Evolutionary conservation across 768 basidiomycete species (phyloP).

Genomic region (Punctularia strigosozonata): DNA sequence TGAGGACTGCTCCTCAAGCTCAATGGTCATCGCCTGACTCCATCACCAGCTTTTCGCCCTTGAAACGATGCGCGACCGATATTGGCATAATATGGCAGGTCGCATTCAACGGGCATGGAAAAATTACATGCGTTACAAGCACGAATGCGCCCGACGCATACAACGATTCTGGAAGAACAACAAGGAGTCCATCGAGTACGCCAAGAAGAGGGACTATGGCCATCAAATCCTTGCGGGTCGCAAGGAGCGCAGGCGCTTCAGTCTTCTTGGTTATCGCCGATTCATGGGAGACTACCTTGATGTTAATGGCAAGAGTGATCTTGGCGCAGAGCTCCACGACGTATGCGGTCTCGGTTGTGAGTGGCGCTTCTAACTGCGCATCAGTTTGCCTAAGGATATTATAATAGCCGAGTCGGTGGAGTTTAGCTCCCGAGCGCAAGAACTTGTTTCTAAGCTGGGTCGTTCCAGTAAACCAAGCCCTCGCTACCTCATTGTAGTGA

Average conservation of each 20-base stretch:
- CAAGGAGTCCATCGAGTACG: slow-evolving; percentile 85
- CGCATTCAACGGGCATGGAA: slow-evolving; percentile 95
- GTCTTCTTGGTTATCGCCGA: slow-evolving; percentile 85
- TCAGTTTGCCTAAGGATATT: slow-evolving; percentile 1
- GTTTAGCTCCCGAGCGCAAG: slow-evolving; percentile 74
- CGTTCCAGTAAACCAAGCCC: slow-evolving; percentile 90
- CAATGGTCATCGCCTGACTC: neutral
- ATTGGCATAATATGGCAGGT: slow-evolving; percentile 99
- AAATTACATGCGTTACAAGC: slow-evolving; percentile 90
- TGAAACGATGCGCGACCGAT: slow-evolving; percentile 97
- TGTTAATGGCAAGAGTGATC: slow-evolving; percentile 66
- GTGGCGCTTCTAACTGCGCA: slow-evolving; percentile 13
- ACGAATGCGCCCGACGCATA: slow-evolving; percentile 90
- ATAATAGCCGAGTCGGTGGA: slow-evolving; percentile 63
- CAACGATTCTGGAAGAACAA: slow-evolving; percentile 99
- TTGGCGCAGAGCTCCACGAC: slow-evolving; percentile 64
- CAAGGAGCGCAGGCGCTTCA: slow-evolving; percentile 90
- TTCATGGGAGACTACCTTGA: slow-evolving; percentile 97
- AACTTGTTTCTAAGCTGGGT: slow-evolving; percentile 74
- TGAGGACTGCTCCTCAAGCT: slow-evolving; percentile 23
- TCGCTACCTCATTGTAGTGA: slow-evolving; percentile 79
- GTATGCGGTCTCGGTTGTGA: slow-evolving; percentile 67
- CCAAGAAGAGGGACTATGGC: slow-evolving; percentile 87
- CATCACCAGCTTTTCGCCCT: slow-evolving; percentile 77
- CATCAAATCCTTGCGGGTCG: slow-evolving; percentile 84